Conservation (phyloP, 2,329 filamentous ascomycete genomes). For the Aureobasidium zeae region DNA sequence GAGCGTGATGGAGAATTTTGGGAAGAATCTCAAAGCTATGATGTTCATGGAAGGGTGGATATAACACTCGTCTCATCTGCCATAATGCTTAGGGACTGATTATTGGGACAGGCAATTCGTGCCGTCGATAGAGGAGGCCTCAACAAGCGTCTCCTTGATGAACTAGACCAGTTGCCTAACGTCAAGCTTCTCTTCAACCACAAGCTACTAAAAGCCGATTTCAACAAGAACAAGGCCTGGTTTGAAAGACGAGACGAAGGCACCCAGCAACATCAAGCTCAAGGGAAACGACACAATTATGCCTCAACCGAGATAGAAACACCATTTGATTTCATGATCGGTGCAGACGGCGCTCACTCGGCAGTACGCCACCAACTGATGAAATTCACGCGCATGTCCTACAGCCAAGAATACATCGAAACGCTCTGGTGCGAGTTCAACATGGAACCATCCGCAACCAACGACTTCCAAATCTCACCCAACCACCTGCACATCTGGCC, state of each 20-base stretch:
- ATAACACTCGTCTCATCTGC: constrained; percentile 35
- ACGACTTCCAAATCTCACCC: constrained; percentile 70
- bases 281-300: constrained; percentile 9
- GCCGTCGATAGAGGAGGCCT: constrained; percentile 77
- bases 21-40: constrained; percentile 78
- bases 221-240: constrained; percentile 70
- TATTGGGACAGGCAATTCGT: constrained; percentile 57
- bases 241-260: constrained; percentile 52
- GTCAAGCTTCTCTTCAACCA: constrained; percentile 89
- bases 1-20: constrained; percentile 56
- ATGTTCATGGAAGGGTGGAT: constrained; percentile 77
- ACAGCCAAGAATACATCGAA: constrained; percentile 90
- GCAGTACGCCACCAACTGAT: constrained; percentile 86
- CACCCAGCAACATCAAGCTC: constrained; percentile 21
- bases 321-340: constrained; percentile 84
- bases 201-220: constrained; percentile 85
- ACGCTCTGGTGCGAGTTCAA: constrained; percentile 96
- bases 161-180: constrained; percentile 74
- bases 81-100: too few relatives aligned
- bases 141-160: constrained; percentile 75
- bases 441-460: constrained; percentile 42
- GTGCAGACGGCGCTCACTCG: constrained; percentile 91
- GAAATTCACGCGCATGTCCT: constrained; percentile 87
- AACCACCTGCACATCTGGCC: constrained; percentile 98
- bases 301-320: constrained; percentile 60